Evolutionary conservation across 345 rosid species (phyloP).

Genomic region (Theobroma cacao): DNA sequence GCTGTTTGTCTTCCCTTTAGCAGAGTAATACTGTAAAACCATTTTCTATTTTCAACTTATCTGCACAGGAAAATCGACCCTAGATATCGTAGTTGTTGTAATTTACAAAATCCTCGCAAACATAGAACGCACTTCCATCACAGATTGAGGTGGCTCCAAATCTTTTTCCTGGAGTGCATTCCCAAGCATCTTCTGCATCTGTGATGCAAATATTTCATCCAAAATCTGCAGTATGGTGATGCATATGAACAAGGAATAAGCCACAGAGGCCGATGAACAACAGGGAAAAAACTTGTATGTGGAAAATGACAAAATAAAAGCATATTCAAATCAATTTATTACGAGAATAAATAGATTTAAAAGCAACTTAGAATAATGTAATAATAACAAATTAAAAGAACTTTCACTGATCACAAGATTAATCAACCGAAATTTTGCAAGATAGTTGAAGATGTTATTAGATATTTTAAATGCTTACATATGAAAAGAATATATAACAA

Average conservation of each 20-base stretch:
- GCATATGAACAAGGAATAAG: background rate
- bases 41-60: background rate
- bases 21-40: background rate
- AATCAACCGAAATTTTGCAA: background rate
- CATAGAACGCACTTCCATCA: constrained; percentile 86
- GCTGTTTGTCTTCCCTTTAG: background rate
- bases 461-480: background rate
- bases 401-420: background rate
- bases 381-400: background rate
- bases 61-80: background rate
- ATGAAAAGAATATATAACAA: background rate
- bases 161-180: constrained; percentile 67
- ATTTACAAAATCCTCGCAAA: constrained; percentile 67
- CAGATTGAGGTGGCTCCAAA: constrained; percentile 79
- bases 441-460: background rate
- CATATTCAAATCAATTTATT: background rate
- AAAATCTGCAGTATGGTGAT: constrained; percentile 46
- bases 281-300: background rate
- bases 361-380: background rate
- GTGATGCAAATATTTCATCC: constrained; percentile 80
- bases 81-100: constrained; percentile 39
- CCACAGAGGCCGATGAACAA: background rate
- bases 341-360: background rate
- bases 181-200: constrained; percentile 90
- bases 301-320: background rate